Evolutionary conservation across 192 early-diverging fungal species (phyloP), one percentile per base, ranked within the genome.

Genomic region (Phlyctochytrium arcticum): DNA sequence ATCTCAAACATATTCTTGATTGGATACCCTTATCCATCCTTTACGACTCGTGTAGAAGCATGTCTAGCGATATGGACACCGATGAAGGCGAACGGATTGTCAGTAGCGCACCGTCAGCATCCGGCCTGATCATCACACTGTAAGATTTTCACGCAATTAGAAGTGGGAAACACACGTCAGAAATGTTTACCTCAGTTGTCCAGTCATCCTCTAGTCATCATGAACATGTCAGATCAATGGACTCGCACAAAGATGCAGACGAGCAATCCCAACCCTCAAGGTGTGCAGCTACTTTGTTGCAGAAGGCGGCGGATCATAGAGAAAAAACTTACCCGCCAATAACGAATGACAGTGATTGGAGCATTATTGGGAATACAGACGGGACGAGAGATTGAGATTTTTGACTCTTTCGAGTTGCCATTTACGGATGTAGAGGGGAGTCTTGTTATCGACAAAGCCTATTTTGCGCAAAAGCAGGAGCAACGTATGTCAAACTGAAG

Each of bases 211-310:
- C 80, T 94, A 55, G 90, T 90, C n/a, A 76, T 94, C 54, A 73
- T 92, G 35, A 94, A 94, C 48, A 87, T 92, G 50, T 92, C 91
- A 5, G 92, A 94, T 68, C 92, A 94, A 59, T 92, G 80, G 72
- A 92, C 87, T 30, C 78, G 92, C 23, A 80, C 75, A 5, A 81
- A 79, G 35, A 65, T 89, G 60, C 91, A 92, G 57, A n/a, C 24
- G 24, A 53, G 48, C 19, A 34, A 50, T 32, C 58, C 19, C 17
- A 54, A 51, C 31, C 48, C 51, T 24, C 9, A n/a, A 46, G 53
- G 56, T 56, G 46, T 19, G 27, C 50, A 21, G 12, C 15, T 15
- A 53, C 10, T 12, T 12, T 21, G 19, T 53, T 53, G 50, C 12
- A 1, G 24, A 44, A 44, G 21, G 12, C 21, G 21, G 12, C 2